A percentile compares a stretch with the other conserved stretches of the same genome.
phyloP scores from a whole-genome alignment of 805 yeast species.

The Candida chilensis region DNA sequence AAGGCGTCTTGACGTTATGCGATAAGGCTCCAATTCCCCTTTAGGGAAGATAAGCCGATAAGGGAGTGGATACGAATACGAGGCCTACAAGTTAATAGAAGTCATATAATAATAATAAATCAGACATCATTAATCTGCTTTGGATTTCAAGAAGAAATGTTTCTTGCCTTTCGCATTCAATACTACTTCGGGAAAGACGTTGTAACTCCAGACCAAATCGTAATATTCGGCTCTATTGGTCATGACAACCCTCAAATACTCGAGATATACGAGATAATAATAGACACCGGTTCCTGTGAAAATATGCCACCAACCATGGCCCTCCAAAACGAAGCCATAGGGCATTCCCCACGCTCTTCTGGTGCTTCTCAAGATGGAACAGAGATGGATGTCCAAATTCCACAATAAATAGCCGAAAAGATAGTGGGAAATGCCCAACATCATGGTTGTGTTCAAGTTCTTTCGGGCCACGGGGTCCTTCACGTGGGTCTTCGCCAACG shows the following conservation, averaged over 20 bases:
- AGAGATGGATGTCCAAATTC: constrained; percentile 83
- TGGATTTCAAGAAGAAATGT: too few species aligned
- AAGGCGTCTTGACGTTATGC: too few species aligned
- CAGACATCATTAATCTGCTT: background rate
- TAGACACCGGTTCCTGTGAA: constrained; percentile 85
- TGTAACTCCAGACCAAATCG: constrained; percentile 47
- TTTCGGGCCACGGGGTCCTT: constrained; percentile 32
- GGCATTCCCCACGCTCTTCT: constrained; percentile 74
- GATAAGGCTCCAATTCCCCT: too few species aligned
- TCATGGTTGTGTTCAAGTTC: constrained; percentile 48
- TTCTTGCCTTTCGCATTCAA: constrained; percentile 3
- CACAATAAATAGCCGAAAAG: constrained; percentile 72
- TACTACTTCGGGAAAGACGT: constrained; percentile 46
- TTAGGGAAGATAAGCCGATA: too few species aligned
- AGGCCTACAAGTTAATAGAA: too few species aligned
- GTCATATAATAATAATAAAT: too few species aligned
- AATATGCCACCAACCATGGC: constrained; percentile 98
- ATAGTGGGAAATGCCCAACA: constrained; percentile 54
- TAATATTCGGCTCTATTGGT: constrained; percentile 47
- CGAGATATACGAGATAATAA: constrained; percentile 71
- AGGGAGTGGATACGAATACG: too few species aligned
- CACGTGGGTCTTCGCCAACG: constrained; percentile 44
- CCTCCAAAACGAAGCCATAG: constrained; percentile 75
- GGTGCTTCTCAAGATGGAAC: constrained; percentile 44
- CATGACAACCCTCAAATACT: constrained; percentile 63